Evolutionary conservation across 2,329 filamentous ascomycete species (phyloP).

Genomic region (Botrytis sinoallii): DNA sequence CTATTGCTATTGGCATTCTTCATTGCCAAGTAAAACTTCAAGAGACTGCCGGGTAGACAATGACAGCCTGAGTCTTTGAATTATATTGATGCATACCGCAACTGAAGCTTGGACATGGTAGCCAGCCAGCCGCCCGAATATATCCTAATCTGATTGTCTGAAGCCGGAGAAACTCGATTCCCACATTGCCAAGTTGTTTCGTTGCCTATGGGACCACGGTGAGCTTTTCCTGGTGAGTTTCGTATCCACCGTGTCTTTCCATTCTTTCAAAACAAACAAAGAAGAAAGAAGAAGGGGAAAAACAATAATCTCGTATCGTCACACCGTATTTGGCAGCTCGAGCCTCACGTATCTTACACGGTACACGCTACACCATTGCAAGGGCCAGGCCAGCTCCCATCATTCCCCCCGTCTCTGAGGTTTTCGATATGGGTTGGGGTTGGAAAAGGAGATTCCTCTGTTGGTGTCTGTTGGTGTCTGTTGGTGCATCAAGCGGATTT

Average conservation of each 20-base stretch:
- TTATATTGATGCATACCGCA: not conserved
- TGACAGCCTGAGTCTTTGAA: not conserved
- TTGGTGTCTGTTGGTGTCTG: too few relatives aligned
- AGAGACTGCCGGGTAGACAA: not conserved
- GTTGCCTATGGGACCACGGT: not conserved
- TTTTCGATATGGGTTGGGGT: not conserved
- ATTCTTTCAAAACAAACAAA: not conserved
- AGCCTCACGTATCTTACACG: not conserved
- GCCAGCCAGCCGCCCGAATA: not conserved
- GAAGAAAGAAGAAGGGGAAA: not conserved
- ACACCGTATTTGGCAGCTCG: conserved; percentile 1
- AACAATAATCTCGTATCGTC: not conserved
- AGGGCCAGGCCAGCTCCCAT: not conserved
- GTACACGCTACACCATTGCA: not conserved
- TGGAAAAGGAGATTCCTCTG: not conserved
- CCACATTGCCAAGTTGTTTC: not conserved
- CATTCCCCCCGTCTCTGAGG: not conserved
- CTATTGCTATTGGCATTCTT: too few relatives aligned
- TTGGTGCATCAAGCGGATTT: not conserved
- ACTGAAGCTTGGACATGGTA: not conserved
- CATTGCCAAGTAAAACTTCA: not conserved
- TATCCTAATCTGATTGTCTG: not conserved
- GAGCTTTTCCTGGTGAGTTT: not conserved
- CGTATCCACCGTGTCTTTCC: not conserved
- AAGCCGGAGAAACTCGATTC: not conserved